Evolutionary conservation across 306 rosid species (phyloP), one percentile per base, ranked within the genome.

Genomic region (Lathyrus sativus): DNA sequence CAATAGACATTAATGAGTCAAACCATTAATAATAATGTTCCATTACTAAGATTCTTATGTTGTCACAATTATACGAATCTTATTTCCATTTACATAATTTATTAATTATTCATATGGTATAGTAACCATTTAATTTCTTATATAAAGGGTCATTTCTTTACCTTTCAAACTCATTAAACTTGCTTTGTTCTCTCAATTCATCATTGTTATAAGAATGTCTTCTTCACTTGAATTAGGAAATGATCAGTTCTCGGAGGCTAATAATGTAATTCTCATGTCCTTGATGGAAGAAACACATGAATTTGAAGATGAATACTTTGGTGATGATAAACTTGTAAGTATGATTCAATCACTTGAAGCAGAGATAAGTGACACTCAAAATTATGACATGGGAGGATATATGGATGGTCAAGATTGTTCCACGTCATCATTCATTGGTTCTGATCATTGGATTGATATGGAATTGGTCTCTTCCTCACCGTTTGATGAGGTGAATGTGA

Each of bases 341-440:
- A 76, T 84, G 65, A 84, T 86, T 41, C 88, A 79, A 51, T 86
- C 89, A 31, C 62, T 81, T 13, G 84, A 84, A 70, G 87, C 80
- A n/a, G 89, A 77, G 68, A 75, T 84, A 50, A 67, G 6, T 64
- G 62, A 60, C 14, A 55, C 78, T 50, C 67, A 70, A 43, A 43
- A 35, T 10, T 61, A 48, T 4, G 61, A 58, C 24, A 28, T 33
- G 17, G 78, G 75, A 68, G 78, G 73, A 68, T 75, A 68, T 24
- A 53, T 68, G 73, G 75, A 70, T 1, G 41, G 9, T 63, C 83
- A 72, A 7, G 81, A 75, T 66, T 79, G 67, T 72, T 81, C 72
- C 31, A 51, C 62, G 3, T 76, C 65, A 3, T 76, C 80, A 38
- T 7, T 24, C 45, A 65, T 9, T 76, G 73, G 41, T 35, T 19